A percentile compares a stretch with the other conserved stretches of the same genome.
These are phyloP conservation scores for Lagenidium giganteum DNA, from an alignment of 352 stramenopile species.

Conservation along the genomic window DNA sequence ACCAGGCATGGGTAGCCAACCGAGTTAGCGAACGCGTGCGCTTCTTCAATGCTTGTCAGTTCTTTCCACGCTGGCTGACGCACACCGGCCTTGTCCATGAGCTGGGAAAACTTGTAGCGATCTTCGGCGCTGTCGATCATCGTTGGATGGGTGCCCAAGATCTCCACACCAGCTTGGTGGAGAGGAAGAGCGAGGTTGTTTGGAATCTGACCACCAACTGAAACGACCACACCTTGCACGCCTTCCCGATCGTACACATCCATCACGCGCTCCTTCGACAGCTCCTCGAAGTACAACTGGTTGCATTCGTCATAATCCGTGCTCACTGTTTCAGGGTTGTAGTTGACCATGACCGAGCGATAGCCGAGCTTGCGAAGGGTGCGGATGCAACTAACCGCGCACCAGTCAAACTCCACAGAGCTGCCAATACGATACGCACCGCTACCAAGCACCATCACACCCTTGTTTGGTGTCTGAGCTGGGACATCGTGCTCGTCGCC, in stretches of 20 bases:
- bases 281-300: constrained; percentile 97
- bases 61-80: constrained; percentile 77
- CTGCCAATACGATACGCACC: constrained; percentile 95
- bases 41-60: constrained; percentile 85
- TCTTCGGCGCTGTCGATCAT: constrained; percentile 97
- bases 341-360: constrained; percentile 91
- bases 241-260: constrained; percentile 93
- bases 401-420: constrained; percentile 98
- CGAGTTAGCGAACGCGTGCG: constrained; percentile 90
- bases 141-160: constrained; percentile 78
- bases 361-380: constrained; percentile 87
- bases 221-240: constrained; percentile 88
- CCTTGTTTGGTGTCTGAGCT: constrained; percentile 62
- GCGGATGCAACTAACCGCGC: constrained; percentile 92
- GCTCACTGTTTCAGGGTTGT: constrained; percentile 97
- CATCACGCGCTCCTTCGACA: constrained; percentile 91
- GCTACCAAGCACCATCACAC: constrained; percentile 94
- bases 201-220: constrained; percentile 95
- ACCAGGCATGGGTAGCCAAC: constrained; percentile 97
- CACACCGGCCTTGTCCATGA: constrained; percentile 94
- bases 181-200: constrained; percentile 95
- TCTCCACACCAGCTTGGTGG: constrained; percentile 76
- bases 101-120: constrained; percentile 91
- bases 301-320: constrained; percentile 98
- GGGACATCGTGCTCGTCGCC: constrained; percentile 71